phyloP scores from a whole-genome alignment of 805 yeast genomes.

The Yamadazyma tumulicola region DNA sequence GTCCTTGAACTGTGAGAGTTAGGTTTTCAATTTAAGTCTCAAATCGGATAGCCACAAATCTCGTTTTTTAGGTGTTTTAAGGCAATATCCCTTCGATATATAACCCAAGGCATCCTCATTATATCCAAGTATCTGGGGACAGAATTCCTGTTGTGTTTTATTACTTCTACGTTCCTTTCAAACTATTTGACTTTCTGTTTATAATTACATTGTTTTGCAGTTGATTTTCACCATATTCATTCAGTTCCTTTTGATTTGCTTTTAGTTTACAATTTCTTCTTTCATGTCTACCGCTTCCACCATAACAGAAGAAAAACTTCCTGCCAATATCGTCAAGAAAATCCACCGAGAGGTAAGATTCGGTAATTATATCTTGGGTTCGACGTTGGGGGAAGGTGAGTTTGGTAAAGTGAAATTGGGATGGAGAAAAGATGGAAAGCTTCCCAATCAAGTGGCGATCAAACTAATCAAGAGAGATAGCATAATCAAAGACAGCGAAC shows the following conservation, averaged over 20 bases:
- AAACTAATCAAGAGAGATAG: conserved; percentile 86
- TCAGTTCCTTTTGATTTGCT: not conserved
- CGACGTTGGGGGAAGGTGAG: conserved; percentile 96
- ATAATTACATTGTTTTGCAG: too few species aligned
- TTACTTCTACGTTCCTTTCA: too few species aligned
- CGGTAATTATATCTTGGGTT: conserved; percentile 86
- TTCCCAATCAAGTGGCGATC: conserved; percentile 86
- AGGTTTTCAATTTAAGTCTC: too few species aligned
- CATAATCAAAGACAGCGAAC: conserved; percentile 79
- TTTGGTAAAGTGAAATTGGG: conserved; percentile 97
- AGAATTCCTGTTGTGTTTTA: too few species aligned
- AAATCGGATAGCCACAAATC: too few species aligned
- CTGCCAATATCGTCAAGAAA: conserved; percentile 10
- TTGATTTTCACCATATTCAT: not conserved
- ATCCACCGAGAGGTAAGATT: conserved; percentile 63
- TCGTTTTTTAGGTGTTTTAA: too few species aligned
- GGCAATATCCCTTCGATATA: too few species aligned
- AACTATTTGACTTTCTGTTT: too few species aligned
- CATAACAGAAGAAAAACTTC: conserved; percentile 44
- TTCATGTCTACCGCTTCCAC: not conserved
- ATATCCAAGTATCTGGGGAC: too few species aligned
- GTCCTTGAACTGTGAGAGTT: too few species aligned
- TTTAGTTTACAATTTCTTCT: not conserved
- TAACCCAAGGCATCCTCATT: too few species aligned
- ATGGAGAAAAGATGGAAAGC: conserved; percentile 83